These are phyloP conservation scores for Lagenidium giganteum DNA, from an alignment of 352 stramenopile species.

Conservation along the genomic window DNA sequence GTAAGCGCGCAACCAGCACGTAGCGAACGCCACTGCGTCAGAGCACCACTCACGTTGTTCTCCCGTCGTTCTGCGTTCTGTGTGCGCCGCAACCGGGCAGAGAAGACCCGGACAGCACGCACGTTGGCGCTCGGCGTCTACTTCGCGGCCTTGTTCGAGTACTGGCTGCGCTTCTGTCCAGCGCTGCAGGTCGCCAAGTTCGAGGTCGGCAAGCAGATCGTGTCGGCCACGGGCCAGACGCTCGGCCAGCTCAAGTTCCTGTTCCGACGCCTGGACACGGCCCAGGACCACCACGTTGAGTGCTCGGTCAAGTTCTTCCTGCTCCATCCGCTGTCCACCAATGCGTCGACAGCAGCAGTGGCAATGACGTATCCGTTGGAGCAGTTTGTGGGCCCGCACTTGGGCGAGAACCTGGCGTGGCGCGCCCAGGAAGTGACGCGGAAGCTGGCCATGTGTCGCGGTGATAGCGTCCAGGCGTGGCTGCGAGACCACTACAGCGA, in stretches of 20 bases:
- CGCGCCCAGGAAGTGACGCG: conserved; percentile 57
- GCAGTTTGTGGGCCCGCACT: conserved; percentile 65
- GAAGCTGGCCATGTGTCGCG: conserved; percentile 56
- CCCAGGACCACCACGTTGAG: conserved; percentile 54
- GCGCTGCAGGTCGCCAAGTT: conserved; percentile 35
- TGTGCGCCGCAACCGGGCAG: too few relatives aligned
- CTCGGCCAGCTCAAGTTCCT: conserved; percentile 76
- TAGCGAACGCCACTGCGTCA: too few relatives aligned
- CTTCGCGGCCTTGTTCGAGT: conserved; percentile 68
- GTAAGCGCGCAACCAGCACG: too few relatives aligned
- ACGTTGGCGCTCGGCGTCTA: conserved; percentile 60
- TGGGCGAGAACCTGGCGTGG: conserved; percentile 72
- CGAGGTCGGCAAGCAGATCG: conserved; percentile 52
- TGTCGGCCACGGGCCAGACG: conserved; percentile 53
- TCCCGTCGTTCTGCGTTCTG: too few relatives aligned
- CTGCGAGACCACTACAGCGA: conserved; percentile 46
- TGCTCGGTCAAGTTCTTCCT: conserved; percentile 81
- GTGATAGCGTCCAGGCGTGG: conserved; percentile 49
- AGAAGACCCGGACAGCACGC: too few relatives aligned
- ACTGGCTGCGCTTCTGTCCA: conserved; percentile 55
- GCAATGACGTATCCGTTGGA: conserved; percentile 31
- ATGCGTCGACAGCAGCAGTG: not conserved
- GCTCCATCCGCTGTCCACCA: conserved; percentile 28
- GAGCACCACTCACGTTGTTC: too few relatives aligned
- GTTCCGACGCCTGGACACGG: conserved; percentile 25